Conservation (phyloP, 345 rosid genomes). For the Syzygium grande region DNA sequence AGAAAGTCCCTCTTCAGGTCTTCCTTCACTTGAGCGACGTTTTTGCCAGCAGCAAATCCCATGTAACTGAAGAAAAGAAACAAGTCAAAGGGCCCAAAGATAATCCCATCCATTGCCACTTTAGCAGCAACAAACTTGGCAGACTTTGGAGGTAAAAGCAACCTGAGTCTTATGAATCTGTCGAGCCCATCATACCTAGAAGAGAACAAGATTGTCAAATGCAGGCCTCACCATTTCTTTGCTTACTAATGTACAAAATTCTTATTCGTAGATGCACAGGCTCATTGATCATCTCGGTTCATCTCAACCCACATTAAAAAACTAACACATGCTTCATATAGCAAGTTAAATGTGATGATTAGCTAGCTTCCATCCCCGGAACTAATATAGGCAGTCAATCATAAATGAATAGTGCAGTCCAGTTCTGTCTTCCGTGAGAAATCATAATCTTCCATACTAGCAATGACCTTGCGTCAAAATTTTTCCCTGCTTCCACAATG, state of each 20-base stretch:
- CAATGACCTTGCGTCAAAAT: neutral
- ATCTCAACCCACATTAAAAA: neutral
- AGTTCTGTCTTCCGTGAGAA: neutral
- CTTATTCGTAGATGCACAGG: neutral
- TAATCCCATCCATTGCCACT: constrained; percentile 86
- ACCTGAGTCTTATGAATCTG: constrained; percentile 52
- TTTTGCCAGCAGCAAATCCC: constrained; percentile 80
- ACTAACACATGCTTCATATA: neutral
- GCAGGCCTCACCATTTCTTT: neutral
- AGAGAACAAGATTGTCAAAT: neutral
- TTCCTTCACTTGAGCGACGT: constrained; percentile 58
- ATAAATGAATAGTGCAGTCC: neutral
- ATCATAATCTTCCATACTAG: neutral
- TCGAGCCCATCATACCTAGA: constrained; percentile 84
- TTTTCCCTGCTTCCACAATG: neutral
- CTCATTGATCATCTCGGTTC: neutral
- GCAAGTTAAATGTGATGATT: neutral
- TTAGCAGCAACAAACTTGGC: constrained; percentile 63
- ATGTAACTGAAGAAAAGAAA: constrained; percentile 78
- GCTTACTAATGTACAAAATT: neutral
- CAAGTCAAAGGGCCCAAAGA: constrained; percentile 83
- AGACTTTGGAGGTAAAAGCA: constrained; percentile 60
- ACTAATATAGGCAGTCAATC: neutral
- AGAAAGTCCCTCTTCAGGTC: constrained; percentile 85
- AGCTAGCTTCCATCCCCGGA: neutral